Evolutionary conservation across 495 filamentous ascomycete genomes (phyloP).

Genomic region (Tuber microsphaerosporum): DNA sequence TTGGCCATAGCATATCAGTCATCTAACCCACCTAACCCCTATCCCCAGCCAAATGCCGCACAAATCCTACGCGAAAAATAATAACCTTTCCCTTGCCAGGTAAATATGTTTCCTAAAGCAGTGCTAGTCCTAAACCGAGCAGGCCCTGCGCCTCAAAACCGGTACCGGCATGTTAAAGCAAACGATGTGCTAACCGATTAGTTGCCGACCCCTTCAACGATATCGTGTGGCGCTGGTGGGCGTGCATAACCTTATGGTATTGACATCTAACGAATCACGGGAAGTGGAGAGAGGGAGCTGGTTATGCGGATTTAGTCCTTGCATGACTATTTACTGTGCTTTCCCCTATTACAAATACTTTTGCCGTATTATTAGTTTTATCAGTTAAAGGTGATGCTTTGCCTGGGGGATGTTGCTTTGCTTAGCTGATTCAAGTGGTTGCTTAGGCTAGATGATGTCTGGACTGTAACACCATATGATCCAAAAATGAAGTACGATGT

Average conservation of each 20-base stretch:
- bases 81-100: not conserved
- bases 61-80: not conserved
- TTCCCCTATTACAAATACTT: not conserved
- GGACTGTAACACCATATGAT: not conserved
- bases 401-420: not conserved
- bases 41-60: not conserved
- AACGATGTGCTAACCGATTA: not conserved
- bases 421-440: not conserved
- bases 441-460: too few species aligned
- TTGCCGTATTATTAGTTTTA: not conserved
- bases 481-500: not conserved
- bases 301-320: not conserved
- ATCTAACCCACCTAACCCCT: not conserved
- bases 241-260: not conserved
- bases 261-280: not conserved
- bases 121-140: not conserved
- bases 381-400: not conserved
- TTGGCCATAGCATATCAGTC: not conserved
- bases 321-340: not conserved
- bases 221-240: not conserved
- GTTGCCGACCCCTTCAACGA: not conserved
- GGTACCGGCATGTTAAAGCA: not conserved
- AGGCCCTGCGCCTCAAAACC: not conserved
- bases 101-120: not conserved
- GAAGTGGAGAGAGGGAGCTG: not conserved